Base-by-base conservation (phyloP, 768 basidiomycete species). In the Macrolepiota albuminosa region DNA sequence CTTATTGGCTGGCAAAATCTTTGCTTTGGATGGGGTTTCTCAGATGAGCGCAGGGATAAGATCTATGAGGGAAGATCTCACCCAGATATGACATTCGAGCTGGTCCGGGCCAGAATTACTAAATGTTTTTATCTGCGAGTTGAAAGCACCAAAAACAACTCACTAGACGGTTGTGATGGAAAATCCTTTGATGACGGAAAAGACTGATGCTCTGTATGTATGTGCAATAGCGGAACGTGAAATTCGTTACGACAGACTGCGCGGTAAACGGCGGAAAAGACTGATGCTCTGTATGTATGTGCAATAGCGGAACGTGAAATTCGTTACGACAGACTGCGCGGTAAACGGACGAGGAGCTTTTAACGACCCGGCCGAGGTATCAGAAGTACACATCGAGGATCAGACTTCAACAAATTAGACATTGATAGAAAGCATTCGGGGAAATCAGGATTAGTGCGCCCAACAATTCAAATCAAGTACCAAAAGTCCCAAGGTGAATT, bases 341-440 rank as follows among this genome's bases (percentile, higher is more conserved):
- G 37, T 34, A 14, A 16, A n/a, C 45, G 45, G 37, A 40, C 26
- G 31, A 56, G n/a, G 36, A 42, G 43, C 51, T 18, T 53, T 6
- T 9, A 29, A 13, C 11, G 6, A 10, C 13, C 13, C 6, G 10
- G 6, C 5, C 50, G 46, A 45, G 43, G 33, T 37, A 55, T 37
- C n/a, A 29, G 54, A 36, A 58, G 59, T 21, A 31, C 31, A 51
- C 36, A 36, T 39, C 11, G n/a, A 58, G 48, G 52, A 49, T 33
- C 47, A 54, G 56, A 46, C 24, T 21, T 50, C 48, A 50, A 46
- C 16, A 46, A 8, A 42, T 54, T 54, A 49, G 56, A 63, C 57
- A 24, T 52, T 43, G 43, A 48, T 24, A 56, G 1, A 57, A 18
- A 51, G 8, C 29, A 16, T 57, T 57, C 24, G 40, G 21, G n/a